Base-by-base conservation (phyloP, 2,329 filamentous ascomycete species). In the Fusarium subtropicale region DNA sequence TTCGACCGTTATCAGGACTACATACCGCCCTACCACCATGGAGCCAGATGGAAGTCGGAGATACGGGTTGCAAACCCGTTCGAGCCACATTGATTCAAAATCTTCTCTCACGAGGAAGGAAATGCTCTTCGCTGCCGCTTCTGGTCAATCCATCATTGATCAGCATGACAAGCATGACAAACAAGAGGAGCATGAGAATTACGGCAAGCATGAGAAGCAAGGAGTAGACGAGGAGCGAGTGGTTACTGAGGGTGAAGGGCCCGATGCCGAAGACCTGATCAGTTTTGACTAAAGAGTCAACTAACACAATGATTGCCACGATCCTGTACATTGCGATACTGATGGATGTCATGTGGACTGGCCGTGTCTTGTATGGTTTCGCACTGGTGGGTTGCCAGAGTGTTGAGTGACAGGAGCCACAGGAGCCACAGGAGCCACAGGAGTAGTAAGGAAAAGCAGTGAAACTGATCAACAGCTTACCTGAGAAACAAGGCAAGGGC, bases 261-360 rank as follows among this genome's bases (percentile, higher is more conserved):
- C 20, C 20, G 20, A 22, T 28, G 26, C 34, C 12, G 66, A 51
- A 18, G 66, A 71, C 38, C 31, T 71, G 12, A 67, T 71, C 44
- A 53, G 39, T 34, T 69, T 71, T 46, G 63, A 69, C 4, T 57
- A 18, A 39, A 33, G 7, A 3, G 18, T 16, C 18, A 36, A 39
- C 36, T 36, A 28, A 22, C 11, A 38, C 15, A 22, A 13, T 8
- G 28, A 18, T 20, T 24, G 15, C 13, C 18, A 24, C 22, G 16
- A 16, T n/a, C 31, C 8, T 45, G 8, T 24, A 31, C 33, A 10
- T 33, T 24, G 5, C 30, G 30, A 28, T 41, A 39, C 22, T 56
- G 18, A 56, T 26, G 13, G 13, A 34, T 26, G 22, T 52, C 22
- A 7, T 33, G 11, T 20, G 20, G 26, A 39, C 13, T n/a, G 34